These are phyloP conservation scores for Malassezia arunalokei DNA, from an alignment of 1,284 basidiomycete species.

Conservation along the genomic window DNA sequence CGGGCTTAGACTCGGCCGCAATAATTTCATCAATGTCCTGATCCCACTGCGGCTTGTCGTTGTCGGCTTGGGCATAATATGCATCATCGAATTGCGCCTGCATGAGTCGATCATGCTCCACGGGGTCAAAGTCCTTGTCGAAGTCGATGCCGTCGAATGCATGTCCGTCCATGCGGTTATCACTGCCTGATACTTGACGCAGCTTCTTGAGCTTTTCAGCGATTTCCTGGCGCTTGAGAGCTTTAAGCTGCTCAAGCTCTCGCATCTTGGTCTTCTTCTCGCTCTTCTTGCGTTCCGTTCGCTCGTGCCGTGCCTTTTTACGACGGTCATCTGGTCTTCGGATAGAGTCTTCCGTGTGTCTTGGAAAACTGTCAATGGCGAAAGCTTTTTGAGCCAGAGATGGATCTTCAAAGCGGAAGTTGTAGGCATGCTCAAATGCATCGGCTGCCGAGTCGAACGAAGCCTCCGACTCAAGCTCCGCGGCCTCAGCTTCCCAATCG, in stretches of 20 bases:
- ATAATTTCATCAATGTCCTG: conserved; percentile 67
- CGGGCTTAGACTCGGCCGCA: conserved; percentile 46
- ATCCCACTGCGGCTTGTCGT: conserved; percentile 67
- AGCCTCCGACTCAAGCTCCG: conserved; percentile 39
- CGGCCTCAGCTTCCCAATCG: conserved; percentile 43
- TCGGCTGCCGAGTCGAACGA: conserved; percentile 41
- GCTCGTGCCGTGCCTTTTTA: conserved; percentile 37
- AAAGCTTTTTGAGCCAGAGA: conserved; percentile 25
- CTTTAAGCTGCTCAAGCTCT: conserved; percentile 31
- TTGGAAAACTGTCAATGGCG: conserved; percentile 35
- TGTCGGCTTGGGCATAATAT: conserved; percentile 28
- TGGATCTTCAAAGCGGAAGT: conserved; percentile 43
- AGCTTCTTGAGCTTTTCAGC: conserved; percentile 37
- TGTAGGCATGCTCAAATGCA: conserved; percentile 44
- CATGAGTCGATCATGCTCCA: conserved; percentile 40
- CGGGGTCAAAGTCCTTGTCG: conserved; percentile 42
- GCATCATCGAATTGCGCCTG: conserved; percentile 30
- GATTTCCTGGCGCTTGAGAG: conserved; percentile 37
- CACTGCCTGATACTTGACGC: conserved; percentile 33
- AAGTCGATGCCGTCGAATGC: conserved; percentile 33
- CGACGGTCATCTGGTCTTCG: conserved; percentile 37
- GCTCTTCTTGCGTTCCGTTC: conserved; percentile 32
- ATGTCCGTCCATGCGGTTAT: conserved; percentile 16
- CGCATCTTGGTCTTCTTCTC: conserved; percentile 40
- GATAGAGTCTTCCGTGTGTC: conserved; percentile 29